Percentiles rank a stretch among this genome's conserved stretches.
Evolutionary conservation across 805 yeast species (phyloP).

Genomic region (Yamadazyma endophytica): DNA sequence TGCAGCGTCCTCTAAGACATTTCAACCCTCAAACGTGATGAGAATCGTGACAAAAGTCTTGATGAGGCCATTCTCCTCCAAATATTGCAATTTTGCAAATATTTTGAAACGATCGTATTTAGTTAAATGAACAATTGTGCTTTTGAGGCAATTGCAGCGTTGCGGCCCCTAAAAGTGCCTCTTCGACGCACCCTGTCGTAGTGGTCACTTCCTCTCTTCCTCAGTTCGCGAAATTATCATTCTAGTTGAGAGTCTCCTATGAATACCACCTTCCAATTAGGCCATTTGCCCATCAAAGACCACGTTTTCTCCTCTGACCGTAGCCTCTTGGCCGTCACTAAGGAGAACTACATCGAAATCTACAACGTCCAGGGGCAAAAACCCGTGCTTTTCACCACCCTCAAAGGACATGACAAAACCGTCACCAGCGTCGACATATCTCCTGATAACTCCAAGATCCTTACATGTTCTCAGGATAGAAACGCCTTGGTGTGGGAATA

Average conservation of each 20-base stretch:
- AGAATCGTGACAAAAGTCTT: no score
- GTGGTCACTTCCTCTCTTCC: background rate
- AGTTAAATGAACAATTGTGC: no score
- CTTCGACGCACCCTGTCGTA: background rate
- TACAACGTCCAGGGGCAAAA: slow-evolving; percentile 51
- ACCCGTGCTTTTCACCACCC: slow-evolving; percentile 61
- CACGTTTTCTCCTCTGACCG: slow-evolving; percentile 79
- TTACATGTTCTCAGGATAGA: slow-evolving; percentile 96
- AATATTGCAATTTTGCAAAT: no score
- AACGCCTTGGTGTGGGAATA: slow-evolving; percentile 94
- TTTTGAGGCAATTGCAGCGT: no score
- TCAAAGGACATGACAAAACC: slow-evolving; percentile 85
- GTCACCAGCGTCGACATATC: slow-evolving; percentile 95
- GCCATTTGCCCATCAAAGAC: slow-evolving; percentile 84
- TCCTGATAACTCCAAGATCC: slow-evolving; percentile 72
- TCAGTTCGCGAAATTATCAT: background rate
- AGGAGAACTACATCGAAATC: slow-evolving; percentile 70
- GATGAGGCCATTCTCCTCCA: no score
- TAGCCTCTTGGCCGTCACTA: slow-evolving; percentile 70
- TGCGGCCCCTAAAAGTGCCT: no score
- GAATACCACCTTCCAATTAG: slow-evolving; percentile 55
- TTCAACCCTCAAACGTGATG: no score
- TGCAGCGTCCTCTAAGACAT: no score
- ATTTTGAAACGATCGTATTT: no score
- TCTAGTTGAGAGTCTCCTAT: slow-evolving; percentile 13